Percentiles rank a stretch among this genome's conserved stretches.
These are phyloP conservation scores for Coleophoma crateriformis DNA, from an alignment of 2,329 filamentous ascomycete genomes.

Conservation along the genomic window DNA sequence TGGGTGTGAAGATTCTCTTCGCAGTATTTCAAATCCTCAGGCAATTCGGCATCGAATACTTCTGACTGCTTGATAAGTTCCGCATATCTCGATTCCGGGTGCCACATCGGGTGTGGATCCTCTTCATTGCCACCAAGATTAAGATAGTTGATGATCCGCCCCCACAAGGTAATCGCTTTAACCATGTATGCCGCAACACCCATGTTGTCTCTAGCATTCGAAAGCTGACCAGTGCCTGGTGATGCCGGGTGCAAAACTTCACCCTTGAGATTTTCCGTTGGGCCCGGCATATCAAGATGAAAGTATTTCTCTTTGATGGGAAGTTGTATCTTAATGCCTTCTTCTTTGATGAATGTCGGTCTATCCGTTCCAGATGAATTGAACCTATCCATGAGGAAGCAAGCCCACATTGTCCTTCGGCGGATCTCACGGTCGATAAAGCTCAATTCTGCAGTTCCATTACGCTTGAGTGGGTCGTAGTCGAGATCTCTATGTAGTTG, in stretches of 20 bases:
- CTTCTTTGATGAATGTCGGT: constrained; percentile 85
- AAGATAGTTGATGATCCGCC: constrained; percentile 80
- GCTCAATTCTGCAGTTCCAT: constrained; percentile 62
- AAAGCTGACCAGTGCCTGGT: constrained; percentile 57
- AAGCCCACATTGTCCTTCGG: constrained; percentile 94
- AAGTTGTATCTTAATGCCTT: constrained; percentile 81
- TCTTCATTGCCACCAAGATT: constrained; percentile 83
- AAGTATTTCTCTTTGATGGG: constrained; percentile 89
- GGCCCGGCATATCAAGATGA: constrained; percentile 82
- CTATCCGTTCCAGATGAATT: constrained; percentile 93
- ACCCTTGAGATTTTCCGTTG: constrained; percentile 78
- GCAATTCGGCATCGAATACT: constrained; percentile 64
- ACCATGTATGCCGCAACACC: constrained; percentile 90
- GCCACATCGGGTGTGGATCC: constrained; percentile 77
- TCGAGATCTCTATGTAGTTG: constrained; percentile 91
- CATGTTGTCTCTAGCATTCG: constrained; percentile 77
- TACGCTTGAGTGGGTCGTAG: constrained; percentile 66
- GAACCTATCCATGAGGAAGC: constrained; percentile 95
- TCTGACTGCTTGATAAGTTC: constrained; percentile 66
- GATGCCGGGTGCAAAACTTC: constrained; percentile 57
- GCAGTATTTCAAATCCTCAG: constrained; percentile 67
- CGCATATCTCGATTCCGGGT: constrained; percentile 69
- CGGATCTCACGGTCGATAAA: constrained; percentile 93
- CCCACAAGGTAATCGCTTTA: constrained; percentile 81
- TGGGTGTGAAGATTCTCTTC: constrained; percentile 80